These are phyloP conservation scores for Vigna mungo DNA, from an alignment of 306 rosid species.

Conservation along the genomic window DNA sequence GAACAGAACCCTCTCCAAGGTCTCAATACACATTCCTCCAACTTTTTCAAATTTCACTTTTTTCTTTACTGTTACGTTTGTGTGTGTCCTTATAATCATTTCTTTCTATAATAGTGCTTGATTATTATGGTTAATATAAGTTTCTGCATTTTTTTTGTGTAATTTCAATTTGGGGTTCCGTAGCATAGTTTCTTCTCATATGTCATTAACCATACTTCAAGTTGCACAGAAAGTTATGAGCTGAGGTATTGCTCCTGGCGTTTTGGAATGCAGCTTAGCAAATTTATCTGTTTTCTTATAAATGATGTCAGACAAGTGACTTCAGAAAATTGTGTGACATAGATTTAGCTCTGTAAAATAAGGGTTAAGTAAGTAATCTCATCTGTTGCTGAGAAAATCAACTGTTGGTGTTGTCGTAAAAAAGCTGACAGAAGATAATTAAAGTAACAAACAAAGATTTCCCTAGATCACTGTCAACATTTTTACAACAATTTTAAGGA, in stretches of 20 bases:
- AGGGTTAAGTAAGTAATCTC: neutral
- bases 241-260: neutral
- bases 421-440: too few species aligned
- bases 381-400: neutral
- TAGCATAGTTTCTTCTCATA: neutral
- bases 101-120: conserved; percentile 6
- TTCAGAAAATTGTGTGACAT: conserved; percentile 1
- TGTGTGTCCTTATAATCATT: conserved; percentile 6
- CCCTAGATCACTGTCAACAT: too few species aligned
- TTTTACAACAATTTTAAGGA: too few species aligned
- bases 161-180: neutral
- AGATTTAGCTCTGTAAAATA: neutral
- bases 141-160: neutral
- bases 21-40: conserved; percentile 20
- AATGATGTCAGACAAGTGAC: conserved; percentile 1
- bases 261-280: conserved; percentile 3
- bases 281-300: neutral
- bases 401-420: neutral
- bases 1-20: conserved; percentile 91
- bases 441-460: too few species aligned
- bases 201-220: neutral
- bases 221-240: conserved; percentile 17
- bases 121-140: neutral
- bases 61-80: neutral
- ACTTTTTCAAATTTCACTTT: neutral